Percentiles rank a stretch among this genome's conserved stretches.
phyloP scores from a whole-genome alignment of 495 filamentous ascomycete species.

The Trichodelitschia bisporula region DNA sequence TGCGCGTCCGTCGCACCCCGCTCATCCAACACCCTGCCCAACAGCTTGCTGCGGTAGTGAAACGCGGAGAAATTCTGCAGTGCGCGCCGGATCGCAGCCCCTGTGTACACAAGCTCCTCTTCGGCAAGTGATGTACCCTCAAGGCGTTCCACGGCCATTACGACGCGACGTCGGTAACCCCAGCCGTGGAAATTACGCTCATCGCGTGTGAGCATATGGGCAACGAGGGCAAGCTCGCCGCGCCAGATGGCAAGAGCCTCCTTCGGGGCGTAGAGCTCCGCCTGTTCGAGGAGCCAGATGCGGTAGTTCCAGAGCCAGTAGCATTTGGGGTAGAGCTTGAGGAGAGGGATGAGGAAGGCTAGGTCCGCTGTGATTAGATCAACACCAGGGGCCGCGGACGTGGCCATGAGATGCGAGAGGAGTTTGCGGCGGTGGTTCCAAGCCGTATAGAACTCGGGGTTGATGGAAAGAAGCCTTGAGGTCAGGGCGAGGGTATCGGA shows the following conservation, averaged over 20 bases:
- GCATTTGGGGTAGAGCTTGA: conserved; percentile 76
- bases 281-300: conserved; percentile 59
- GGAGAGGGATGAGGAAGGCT: conserved; percentile 54
- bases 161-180: conserved; percentile 65
- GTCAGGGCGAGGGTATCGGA: too few species aligned
- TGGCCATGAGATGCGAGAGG: conserved; percentile 18
- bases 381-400: too few species aligned
- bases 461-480: conserved; percentile 53
- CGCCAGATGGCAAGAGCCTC: conserved; percentile 32
- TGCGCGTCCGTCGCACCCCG: conserved; percentile 32
- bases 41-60: conserved; percentile 72
- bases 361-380: conserved; percentile 29
- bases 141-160: conserved; percentile 39
- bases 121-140: conserved; percentile 30
- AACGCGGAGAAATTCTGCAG: conserved; percentile 93
- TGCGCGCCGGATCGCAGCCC: conserved; percentile 54
- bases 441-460: conserved; percentile 95
- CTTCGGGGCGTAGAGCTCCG: conserved; percentile 17
- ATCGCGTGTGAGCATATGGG: conserved; percentile 70
- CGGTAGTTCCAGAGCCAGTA: conserved; percentile 99
- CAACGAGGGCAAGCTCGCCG: conserved; percentile 52
- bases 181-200: conserved; percentile 92
- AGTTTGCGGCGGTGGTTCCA: conserved; percentile 82
- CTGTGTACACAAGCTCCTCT: conserved; percentile 71
- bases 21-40: conserved; percentile 48